A percentile compares a stretch with the other conserved stretches of the same genome.
Evolutionary conservation across 352 stramenopile genomes (phyloP).

Genomic region (Lagenidium sp.): DNA sequence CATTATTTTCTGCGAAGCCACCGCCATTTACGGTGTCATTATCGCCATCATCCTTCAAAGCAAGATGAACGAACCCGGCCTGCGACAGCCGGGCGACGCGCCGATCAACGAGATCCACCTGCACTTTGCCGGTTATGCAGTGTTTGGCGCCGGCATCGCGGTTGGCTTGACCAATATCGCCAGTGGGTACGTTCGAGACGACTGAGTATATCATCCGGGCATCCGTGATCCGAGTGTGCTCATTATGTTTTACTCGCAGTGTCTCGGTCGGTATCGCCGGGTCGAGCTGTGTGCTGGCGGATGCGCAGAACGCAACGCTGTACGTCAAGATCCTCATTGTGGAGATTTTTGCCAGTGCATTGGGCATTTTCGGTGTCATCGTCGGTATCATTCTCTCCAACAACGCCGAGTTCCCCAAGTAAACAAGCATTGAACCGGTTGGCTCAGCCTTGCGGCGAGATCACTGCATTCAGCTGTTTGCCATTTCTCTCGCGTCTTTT

Average conservation of each 20-base stretch:
- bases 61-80: conserved; percentile 87
- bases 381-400: conserved; percentile 99
- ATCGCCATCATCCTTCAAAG: conserved; percentile 99
- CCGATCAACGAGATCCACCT: conserved; percentile 66
- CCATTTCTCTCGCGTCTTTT: too few species aligned
- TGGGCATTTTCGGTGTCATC: conserved; percentile 99
- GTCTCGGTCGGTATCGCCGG: conserved; percentile 98
- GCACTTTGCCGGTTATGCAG: conserved; percentile 97
- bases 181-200: conserved; percentile 78
- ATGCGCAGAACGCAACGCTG: conserved; percentile 96
- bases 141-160: conserved; percentile 96
- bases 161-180: conserved; percentile 99
- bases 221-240: not conserved
- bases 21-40: conserved; percentile 99
- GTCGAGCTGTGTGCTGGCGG: conserved; percentile 95
- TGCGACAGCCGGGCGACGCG: conserved; percentile 49
- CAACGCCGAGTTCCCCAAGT: conserved; percentile 91
- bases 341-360: conserved; percentile 99
- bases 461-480: too few species aligned
- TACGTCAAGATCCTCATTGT: conserved; percentile 99
- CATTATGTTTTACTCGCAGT: conserved; percentile 21
- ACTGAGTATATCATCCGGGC: too few species aligned
- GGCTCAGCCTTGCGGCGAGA: too few species aligned
- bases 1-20: conserved; percentile 99
- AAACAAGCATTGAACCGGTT: too few species aligned